Percentiles rank a stretch among this genome's conserved stretches.
phyloP scores from a whole-genome alignment of 352 stramenopile species.

The Halophytophthora polymorphica region DNA sequence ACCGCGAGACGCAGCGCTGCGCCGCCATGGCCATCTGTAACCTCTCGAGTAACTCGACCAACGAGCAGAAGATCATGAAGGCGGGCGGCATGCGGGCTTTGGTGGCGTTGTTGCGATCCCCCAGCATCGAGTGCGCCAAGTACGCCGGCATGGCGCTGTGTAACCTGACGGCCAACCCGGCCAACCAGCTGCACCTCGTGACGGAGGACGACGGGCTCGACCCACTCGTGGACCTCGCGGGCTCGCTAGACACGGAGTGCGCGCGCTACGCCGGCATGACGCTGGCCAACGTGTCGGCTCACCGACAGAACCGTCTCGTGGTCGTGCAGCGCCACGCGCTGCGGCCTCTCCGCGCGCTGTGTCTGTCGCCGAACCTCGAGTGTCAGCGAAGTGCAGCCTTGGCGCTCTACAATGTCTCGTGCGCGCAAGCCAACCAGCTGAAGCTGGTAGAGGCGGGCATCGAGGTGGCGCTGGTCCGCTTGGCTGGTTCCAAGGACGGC shows the following conservation, averaged over 20 bases:
- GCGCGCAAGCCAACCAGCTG: slow-evolving; percentile 87
- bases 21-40: slow-evolving; percentile 88
- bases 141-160: slow-evolving; percentile 94
- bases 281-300: slow-evolving; percentile 91
- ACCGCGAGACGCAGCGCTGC: slow-evolving; percentile 70
- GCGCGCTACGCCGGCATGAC: slow-evolving; percentile 91
- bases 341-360: slow-evolving; percentile 72
- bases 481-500: slow-evolving; percentile 83
- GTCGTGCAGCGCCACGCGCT: slow-evolving; percentile 88
- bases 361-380: slow-evolving; percentile 82
- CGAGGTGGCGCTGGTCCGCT: slow-evolving; percentile 82
- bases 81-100: slow-evolving; percentile 62
- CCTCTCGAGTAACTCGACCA: slow-evolving; percentile 63
- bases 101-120: slow-evolving; percentile 48
- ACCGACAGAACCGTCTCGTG: slow-evolving; percentile 82
- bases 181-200: slow-evolving; percentile 90
- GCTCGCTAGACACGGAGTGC: slow-evolving; percentile 68
- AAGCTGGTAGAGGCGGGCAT: slow-evolving; percentile 88
- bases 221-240: slow-evolving; percentile 78
- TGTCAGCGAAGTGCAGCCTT: slow-evolving; percentile 90
- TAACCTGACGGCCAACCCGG: slow-evolving; percentile 91
- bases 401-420: slow-evolving; percentile 95
- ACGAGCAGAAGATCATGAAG: slow-evolving; percentile 82
- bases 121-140: slow-evolving; percentile 62
- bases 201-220: slow-evolving; percentile 71